Conservation (phyloP, 108 stramenopile genomes). For the Parmales sp. region DNA sequence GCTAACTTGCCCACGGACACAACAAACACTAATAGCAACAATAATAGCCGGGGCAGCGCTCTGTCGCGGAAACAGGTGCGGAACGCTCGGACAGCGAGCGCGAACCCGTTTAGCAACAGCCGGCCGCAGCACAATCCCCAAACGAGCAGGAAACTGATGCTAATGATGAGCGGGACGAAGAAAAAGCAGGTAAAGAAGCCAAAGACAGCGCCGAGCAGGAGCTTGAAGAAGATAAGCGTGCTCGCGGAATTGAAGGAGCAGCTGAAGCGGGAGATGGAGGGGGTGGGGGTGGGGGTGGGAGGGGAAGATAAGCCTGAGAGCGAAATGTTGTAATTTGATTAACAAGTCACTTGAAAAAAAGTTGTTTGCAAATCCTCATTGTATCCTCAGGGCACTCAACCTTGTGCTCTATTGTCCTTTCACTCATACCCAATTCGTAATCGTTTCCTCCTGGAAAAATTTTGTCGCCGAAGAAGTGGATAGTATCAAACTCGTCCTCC, state of each 20-base stretch:
- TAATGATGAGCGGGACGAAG: neutral
- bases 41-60: neutral
- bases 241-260: neutral
- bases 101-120: neutral
- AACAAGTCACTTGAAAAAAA: conserved; percentile 57
- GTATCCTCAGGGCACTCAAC: conserved; percentile 93
- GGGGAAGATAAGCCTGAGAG: too few relatives aligned
- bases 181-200: neutral
- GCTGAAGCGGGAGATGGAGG: neutral
- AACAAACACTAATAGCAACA: neutral
- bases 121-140: neutral
- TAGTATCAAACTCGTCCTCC: conserved; percentile 81
- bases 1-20: neutral
- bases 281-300: too few relatives aligned
- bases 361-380: conserved; percentile 74
- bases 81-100: neutral
- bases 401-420: conserved; percentile 90
- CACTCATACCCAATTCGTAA: conserved; percentile 87
- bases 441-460: conserved; percentile 98
- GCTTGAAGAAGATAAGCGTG: neutral
- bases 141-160: neutral
- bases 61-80: neutral
- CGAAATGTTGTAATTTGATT: too few relatives aligned
- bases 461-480: conserved; percentile 99
- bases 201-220: neutral